phyloP scores from a whole-genome alignment of 2,329 filamentous ascomycete genomes.

The Diplodia corticola region DNA sequence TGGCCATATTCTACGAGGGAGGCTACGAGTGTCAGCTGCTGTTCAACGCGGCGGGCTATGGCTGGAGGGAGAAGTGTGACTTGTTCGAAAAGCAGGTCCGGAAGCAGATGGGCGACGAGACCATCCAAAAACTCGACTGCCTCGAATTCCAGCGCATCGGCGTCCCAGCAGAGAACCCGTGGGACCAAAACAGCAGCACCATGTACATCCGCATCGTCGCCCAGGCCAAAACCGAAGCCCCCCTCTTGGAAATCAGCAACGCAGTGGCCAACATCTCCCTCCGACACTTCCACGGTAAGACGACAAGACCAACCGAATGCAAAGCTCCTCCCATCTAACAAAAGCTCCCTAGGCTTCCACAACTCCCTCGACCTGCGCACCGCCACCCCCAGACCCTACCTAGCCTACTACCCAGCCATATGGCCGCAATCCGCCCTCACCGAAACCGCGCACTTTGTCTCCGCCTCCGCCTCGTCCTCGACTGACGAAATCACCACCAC shows the following conservation, averaged over 20 bases:
- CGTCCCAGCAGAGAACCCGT: conserved; percentile 32
- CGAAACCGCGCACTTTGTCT: conserved; percentile 33
- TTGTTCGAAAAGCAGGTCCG: conserved; percentile 22
- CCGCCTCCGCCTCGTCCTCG: conserved; percentile 24
- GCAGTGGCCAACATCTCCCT: not conserved
- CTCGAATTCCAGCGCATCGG: conserved; percentile 23
- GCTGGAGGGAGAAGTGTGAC: not conserved
- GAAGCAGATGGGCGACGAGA: conserved; percentile 16
- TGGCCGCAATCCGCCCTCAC: conserved; percentile 31
- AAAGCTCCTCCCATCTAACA: too few relatives aligned
- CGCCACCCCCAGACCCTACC: conserved; percentile 34
- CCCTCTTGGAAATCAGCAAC: conserved; percentile 26
- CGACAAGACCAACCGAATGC: too few relatives aligned
- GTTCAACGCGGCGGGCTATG: conserved; percentile 34
- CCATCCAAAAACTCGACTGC: not conserved
- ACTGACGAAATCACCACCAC: conserved; percentile 17
- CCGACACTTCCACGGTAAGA: conserved; percentile 11
- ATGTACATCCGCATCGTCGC: conserved; percentile 38
- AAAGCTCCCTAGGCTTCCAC: conserved; percentile 29
- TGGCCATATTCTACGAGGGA: conserved; percentile 42
- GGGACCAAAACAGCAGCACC: conserved; percentile 34
- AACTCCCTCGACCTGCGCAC: conserved; percentile 34
- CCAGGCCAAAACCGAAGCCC: conserved; percentile 28
- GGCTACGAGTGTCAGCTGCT: conserved; percentile 44
- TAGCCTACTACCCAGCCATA: conserved; percentile 37